These are phyloP conservation scores for Primulina huaijiensis DNA, from an alignment of 257 asterid species.

Conservation along the genomic window DNA sequence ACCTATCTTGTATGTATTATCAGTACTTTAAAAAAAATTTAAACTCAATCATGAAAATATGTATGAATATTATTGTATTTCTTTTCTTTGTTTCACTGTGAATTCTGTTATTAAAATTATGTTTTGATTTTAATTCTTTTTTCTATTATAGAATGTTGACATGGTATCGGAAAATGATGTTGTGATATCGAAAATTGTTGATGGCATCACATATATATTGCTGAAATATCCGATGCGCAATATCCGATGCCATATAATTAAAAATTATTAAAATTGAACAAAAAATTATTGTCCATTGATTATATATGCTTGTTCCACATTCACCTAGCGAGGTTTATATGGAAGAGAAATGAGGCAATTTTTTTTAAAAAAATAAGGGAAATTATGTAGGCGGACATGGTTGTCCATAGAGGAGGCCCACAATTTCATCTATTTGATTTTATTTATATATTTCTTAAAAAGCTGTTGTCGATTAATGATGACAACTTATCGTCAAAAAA, in stretches of 20 bases:
- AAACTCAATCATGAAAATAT: not conserved
- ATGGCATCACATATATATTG: no score
- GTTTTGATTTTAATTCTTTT: no score
- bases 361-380: no score
- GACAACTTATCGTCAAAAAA: not conserved
- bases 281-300: not conserved
- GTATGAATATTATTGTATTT: conserved; percentile 7
- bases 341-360: not conserved
- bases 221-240: no score
- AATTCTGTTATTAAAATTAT: conserved; percentile 15
- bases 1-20: not conserved
- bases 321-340: not conserved
- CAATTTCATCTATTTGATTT: no score
- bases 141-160: no score
- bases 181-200: no score
- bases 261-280: no score
- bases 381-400: not conserved
- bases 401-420: not conserved
- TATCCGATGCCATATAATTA: no score
- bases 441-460: no score
- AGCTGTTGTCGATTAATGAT: no score
- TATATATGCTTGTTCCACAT: conserved; percentile 16
- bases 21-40: not conserved
- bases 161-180: no score
- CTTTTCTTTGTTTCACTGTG: not conserved